phyloP scores from a whole-genome alignment of 2,329 filamentous ascomycete species.

The Aschersonia sp. region DNA sequence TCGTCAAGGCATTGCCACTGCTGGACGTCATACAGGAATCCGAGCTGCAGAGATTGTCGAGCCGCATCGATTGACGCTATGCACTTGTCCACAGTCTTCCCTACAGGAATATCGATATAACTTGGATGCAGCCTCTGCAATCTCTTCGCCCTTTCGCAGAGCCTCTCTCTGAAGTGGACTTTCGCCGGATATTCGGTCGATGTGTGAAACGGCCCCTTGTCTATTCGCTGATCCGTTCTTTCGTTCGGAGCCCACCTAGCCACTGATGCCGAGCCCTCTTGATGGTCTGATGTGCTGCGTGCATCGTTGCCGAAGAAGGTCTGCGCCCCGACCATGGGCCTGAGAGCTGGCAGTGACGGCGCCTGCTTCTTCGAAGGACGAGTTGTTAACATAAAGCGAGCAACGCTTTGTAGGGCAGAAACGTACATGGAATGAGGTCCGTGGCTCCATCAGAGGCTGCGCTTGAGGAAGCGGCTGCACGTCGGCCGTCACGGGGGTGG shows the following conservation, averaged over 20 bases:
- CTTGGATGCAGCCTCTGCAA: background rate
- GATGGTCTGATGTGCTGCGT: too few relatives aligned
- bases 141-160: constrained; percentile 1
- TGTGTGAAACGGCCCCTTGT: background rate
- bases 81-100: constrained; percentile 7
- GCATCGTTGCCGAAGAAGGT: constrained; percentile 18
- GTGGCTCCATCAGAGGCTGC: background rate
- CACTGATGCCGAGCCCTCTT: too few relatives aligned
- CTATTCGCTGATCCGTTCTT: background rate
- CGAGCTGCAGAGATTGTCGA: constrained; percentile 10
- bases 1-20: constrained; percentile 19
- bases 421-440: background rate
- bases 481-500: background rate
- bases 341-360: constrained; percentile 9
- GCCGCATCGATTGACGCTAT: constrained; percentile 11
- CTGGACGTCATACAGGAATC: constrained; percentile 16
- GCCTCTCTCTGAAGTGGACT: constrained; percentile 10
- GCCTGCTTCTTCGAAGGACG: background rate
- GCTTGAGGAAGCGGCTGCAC: background rate
- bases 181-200: constrained; percentile 7
- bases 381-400: background rate
- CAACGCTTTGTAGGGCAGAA: background rate
- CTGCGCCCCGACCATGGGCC: constrained; percentile 20
- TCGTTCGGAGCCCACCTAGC: too few relatives aligned
- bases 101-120: background rate